Conservation (phyloP, 2,329 filamentous ascomycete genomes). For the Xylaria sp. region DNA sequence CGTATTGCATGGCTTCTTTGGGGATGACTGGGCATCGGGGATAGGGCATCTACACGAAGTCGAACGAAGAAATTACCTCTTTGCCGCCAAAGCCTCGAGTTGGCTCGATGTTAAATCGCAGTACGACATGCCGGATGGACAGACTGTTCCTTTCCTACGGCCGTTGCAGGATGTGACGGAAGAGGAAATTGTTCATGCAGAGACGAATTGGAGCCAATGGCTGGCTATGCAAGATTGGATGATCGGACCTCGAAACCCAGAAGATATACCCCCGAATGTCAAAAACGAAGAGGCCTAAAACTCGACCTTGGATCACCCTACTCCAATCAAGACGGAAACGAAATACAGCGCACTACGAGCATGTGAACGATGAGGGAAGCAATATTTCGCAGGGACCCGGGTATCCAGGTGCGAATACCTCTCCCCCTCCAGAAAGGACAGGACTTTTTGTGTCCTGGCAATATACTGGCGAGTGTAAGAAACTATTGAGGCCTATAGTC, state of each 20-base stretch:
- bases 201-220: constrained; percentile 92
- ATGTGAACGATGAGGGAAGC: not conserved
- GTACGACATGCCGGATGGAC: constrained; percentile 85
- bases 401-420: not conserved
- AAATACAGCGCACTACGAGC: not conserved
- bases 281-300: constrained; percentile 41
- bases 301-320: not conserved
- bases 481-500: not conserved
- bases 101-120: constrained; percentile 89
- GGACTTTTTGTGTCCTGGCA: not conserved
- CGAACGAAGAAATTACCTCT: constrained; percentile 92
- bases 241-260: constrained; percentile 80
- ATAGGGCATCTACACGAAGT: constrained; percentile 84
- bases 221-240: constrained; percentile 98
- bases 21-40: constrained; percentile 85
- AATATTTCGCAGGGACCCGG: not conserved
- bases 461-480: not conserved
- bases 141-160: constrained; percentile 85
- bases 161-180: constrained; percentile 79
- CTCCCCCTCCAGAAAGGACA: not conserved
- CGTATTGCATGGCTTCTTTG: constrained; percentile 94
- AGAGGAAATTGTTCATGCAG: constrained; percentile 80
- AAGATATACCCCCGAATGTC: constrained; percentile 42
- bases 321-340: not conserved
- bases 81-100: constrained; percentile 88